Percentiles rank a stretch among this genome's conserved stretches.
Evolutionary conservation across 306 rosid species (phyloP).

Genomic region (Glycine soja): DNA sequence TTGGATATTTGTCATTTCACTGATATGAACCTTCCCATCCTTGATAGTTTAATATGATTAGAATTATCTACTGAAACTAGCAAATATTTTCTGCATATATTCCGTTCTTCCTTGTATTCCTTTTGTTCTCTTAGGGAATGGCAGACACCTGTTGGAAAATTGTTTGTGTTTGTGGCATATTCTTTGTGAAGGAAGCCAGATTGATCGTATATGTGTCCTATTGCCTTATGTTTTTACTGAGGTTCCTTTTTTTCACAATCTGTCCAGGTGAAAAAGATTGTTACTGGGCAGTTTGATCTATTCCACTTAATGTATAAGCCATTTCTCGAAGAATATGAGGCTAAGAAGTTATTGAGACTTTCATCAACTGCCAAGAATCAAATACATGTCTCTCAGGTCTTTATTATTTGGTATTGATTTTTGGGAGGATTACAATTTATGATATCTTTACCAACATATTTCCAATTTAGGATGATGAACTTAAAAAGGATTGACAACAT

Average conservation of each 20-base stretch:
- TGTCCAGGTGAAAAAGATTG: slow-evolving; percentile 85
- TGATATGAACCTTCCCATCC: slow-evolving; percentile 27
- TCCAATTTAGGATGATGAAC: slow-evolving; percentile 3
- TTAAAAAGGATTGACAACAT: background rate
- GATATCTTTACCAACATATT: slow-evolving; percentile 24
- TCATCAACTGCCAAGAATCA: slow-evolving; percentile 52
- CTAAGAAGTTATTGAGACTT: slow-evolving; percentile 68
- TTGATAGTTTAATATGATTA: slow-evolving; percentile 18
- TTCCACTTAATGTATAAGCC: slow-evolving; percentile 82
- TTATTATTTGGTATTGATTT: slow-evolving; percentile 9
- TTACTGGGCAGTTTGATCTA: slow-evolving; percentile 72
- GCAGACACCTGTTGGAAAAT: slow-evolving; percentile 18
- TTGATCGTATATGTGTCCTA: slow-evolving; percentile 19
- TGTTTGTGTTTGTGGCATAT: slow-evolving; percentile 32
- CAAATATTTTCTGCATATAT: background rate
- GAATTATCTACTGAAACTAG: slow-evolving; percentile 19
- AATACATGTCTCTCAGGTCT: slow-evolving; percentile 76
- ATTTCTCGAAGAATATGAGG: slow-evolving; percentile 74
- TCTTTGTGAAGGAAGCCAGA: slow-evolving; percentile 26
- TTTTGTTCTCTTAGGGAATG: slow-evolving; percentile 12
- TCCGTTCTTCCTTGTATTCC: slow-evolving; percentile 25
- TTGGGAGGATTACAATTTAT: slow-evolving; percentile 5
- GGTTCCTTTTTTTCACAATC: slow-evolving; percentile 43
- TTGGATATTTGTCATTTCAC: slow-evolving; percentile 6
- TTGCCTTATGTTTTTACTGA: slow-evolving; percentile 29